Evolutionary conservation across 208 protist genomes (phyloP), one percentile per base, ranked within the genome.

Genomic region (Herpetomonas tarakana): DNA sequence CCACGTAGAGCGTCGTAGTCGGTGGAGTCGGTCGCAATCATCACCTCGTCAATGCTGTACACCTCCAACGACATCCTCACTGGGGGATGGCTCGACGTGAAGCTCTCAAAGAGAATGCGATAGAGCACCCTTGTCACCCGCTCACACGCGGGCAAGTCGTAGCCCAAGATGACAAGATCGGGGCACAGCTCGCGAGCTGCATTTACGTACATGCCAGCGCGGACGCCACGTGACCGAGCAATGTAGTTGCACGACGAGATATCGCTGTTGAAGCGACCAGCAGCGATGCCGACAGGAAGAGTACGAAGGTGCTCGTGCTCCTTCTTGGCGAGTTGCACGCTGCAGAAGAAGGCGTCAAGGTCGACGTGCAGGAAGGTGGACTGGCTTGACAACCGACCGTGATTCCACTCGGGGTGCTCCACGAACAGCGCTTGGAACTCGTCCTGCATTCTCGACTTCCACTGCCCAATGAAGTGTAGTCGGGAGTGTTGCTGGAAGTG

Each of bases 301-400:
- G 79, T 56, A 6, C 58, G 76, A 19, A 97, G 67, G 38, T 85
- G 78, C 7, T 87, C 87, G 66, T 94, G 69, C 35, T 91, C 83
- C 3, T 74, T 71, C 68, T 93, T 96, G 44, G 78, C 77, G 6
- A 97, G 74, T 24, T 85, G 88, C 46, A 97, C 87, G 14, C 83
- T 93, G 64, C 91, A 96, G 69, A 98, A 98, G 65, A 98, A 98
- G 38, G 92, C 94, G 64, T 98, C 96, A 91, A 98, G 95, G 74
- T 98, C 95, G 18, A 97, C 41, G 66, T 98, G 95, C 2, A 91
- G 56, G 50, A 97, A 89, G 1, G 76, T 60, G 11, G 60, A 61
- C 56, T 95, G 87, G 49, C 68, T 63, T 18, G 47, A 51, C 38
- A 93, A 61, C 16, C 60, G 64, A 3, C 85, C 84, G 46, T 92